Evolutionary conservation across 2,329 filamentous ascomycete genomes (phyloP).

Genomic region (Fusarium torreyae): DNA sequence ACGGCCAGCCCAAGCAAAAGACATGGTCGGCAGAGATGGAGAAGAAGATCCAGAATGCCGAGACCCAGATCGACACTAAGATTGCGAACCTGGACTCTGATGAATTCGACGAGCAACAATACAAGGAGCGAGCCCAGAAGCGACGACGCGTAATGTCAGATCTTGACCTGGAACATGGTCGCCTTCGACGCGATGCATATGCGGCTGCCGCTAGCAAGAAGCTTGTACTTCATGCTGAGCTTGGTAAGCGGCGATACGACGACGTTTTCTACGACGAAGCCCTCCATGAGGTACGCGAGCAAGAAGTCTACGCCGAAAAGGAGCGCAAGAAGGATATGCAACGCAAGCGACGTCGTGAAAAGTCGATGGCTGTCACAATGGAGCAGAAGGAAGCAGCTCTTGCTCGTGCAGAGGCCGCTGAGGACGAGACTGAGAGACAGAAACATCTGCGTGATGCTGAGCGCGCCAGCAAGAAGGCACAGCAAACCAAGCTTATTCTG

Average conservation of each 20-base stretch:
- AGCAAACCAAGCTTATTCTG: conserved; percentile 88
- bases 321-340: conserved; percentile 99
- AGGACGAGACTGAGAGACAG: conserved; percentile 85
- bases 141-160: conserved; percentile 77
- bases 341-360: conserved; percentile 93
- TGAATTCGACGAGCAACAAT: conserved; percentile 63
- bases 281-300: conserved; percentile 87
- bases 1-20: conserved; percentile 76
- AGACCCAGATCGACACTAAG: conserved; percentile 61
- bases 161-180: conserved; percentile 74
- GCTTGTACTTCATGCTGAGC: conserved; percentile 77
- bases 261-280: conserved; percentile 84
- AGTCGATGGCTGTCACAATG: conserved; percentile 93
- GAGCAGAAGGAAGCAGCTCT: conserved; percentile 90
- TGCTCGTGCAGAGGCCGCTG: conserved; percentile 81
- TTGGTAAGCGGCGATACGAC: conserved; percentile 83
- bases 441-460: conserved; percentile 89
- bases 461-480: conserved; percentile 91
- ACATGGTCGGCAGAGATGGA: conserved; percentile 69
- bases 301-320: conserved; percentile 94
- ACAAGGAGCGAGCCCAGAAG: conserved; percentile 73
- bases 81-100: conserved; percentile 63
- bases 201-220: conserved; percentile 71
- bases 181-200: conserved; percentile 73
- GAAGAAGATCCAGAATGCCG: conserved; percentile 57